phyloP scores from a whole-genome alignment of 495 filamentous ascomycete species.

The Pseudoneurospora amorphoporcata region DNA sequence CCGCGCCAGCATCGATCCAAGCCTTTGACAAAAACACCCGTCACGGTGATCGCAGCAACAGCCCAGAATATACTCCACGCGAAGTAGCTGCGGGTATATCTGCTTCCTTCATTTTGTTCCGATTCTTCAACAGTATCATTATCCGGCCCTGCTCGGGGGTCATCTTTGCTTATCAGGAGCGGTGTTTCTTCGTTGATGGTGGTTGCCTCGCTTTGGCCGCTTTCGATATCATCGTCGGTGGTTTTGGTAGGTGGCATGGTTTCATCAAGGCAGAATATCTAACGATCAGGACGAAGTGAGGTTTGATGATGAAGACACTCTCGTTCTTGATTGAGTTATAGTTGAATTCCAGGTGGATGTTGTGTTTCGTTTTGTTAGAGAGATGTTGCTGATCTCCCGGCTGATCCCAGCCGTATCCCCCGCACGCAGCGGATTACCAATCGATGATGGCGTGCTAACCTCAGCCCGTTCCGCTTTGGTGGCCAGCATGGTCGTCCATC shows the following conservation, averaged over 20 bases:
- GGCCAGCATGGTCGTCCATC: background rate
- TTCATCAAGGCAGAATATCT: background rate
- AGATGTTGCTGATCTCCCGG: background rate
- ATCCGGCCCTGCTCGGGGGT: background rate
- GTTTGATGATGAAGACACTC: background rate
- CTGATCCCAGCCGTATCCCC: background rate
- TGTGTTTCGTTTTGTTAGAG: background rate
- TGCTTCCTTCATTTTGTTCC: background rate
- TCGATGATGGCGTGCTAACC: background rate
- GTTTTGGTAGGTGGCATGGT: background rate
- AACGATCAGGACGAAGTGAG: fast-evolving
- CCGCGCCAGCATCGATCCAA: slow-evolving; percentile 21
- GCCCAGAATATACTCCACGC: slow-evolving; percentile 18
- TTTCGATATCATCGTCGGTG: background rate
- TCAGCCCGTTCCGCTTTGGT: background rate
- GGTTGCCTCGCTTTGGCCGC: background rate
- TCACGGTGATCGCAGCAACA: slow-evolving; percentile 6
- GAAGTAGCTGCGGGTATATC: background rate
- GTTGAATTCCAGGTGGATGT: background rate
- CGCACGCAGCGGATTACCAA: background rate
- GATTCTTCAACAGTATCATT: background rate
- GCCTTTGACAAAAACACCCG: slow-evolving; percentile 22
- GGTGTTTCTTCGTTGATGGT: background rate
- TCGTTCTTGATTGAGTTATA: background rate
- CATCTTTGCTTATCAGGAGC: background rate